Conservation (phyloP, 495 filamentous ascomycete genomes). For the Talaromyces stipitatus region DNA sequence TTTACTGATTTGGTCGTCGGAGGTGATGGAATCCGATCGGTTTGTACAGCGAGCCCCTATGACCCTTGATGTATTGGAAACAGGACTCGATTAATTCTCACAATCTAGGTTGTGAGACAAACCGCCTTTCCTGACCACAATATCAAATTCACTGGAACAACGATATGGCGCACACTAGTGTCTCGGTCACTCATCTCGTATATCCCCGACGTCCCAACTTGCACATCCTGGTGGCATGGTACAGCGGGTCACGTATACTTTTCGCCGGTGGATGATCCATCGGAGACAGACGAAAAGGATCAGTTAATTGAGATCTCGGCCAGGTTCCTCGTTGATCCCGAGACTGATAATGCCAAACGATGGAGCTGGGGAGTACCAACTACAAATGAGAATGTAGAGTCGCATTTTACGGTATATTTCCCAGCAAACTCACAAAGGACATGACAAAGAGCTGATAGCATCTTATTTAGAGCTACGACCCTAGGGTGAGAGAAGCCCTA, state of each 20-base stretch:
- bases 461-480: constrained; percentile 22
- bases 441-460: background rate
- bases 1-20: constrained; percentile 41
- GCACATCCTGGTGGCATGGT: constrained; percentile 41
- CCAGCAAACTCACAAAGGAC: background rate
- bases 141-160: constrained; percentile 31
- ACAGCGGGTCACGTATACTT: constrained; percentile 36
- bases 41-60: constrained; percentile 12
- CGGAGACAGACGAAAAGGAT: background rate
- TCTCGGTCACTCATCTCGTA: constrained; percentile 14
- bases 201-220: constrained; percentile 26
- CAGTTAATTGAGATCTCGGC: background rate
- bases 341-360: constrained; percentile 16
- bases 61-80: background rate
- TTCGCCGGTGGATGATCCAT: constrained; percentile 31
- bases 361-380: constrained; percentile 37
- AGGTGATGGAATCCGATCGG: constrained; percentile 46
- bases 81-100: background rate
- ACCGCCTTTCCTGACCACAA: constrained; percentile 22
- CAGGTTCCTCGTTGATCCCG: background rate
- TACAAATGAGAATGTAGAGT: constrained; percentile 33
- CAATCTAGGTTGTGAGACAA: constrained; percentile 4
- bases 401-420: constrained; percentile 5
- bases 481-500: constrained; percentile 27
- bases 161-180: constrained; percentile 32